These are phyloP conservation scores for Rhodamnia argentea DNA, from an alignment of 345 rosid species.

Conservation along the genomic window DNA sequence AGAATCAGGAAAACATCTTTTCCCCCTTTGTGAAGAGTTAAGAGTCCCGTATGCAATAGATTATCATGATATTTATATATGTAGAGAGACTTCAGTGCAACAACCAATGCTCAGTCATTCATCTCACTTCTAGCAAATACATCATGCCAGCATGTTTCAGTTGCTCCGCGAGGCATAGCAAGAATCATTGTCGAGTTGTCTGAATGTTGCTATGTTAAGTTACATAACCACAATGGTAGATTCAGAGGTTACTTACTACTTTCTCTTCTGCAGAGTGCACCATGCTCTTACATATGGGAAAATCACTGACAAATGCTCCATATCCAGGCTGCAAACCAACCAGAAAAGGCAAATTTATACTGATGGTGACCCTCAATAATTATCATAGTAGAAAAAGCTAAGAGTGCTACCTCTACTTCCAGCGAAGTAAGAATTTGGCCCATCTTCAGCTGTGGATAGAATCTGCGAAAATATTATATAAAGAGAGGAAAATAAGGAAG, in stretches of 20 bases:
- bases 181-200: background rate
- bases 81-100: background rate
- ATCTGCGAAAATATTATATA: constrained; percentile 27
- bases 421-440: constrained; percentile 58
- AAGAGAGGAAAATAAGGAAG: background rate
- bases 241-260: constrained; percentile 40
- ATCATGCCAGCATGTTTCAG: background rate
- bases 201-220: background rate
- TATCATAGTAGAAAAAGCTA: constrained; percentile 1
- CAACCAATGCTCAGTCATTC: background rate
- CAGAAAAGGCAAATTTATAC: background rate
- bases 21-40: background rate
- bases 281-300: constrained; percentile 46
- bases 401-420: constrained; percentile 52
- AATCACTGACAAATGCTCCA: constrained; percentile 42
- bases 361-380: background rate
- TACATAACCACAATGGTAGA: background rate
- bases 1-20: background rate
- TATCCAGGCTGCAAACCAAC: constrained; percentile 53
- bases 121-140: background rate
- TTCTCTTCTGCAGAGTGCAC: constrained; percentile 35
- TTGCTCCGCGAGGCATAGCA: background rate
- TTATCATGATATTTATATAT: background rate
- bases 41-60: background rate
- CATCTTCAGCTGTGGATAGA: constrained; percentile 62